Evolutionary conservation across 2,329 filamentous ascomycete genomes (phyloP).

Genomic region (Phyllosticta capitalensis): DNA sequence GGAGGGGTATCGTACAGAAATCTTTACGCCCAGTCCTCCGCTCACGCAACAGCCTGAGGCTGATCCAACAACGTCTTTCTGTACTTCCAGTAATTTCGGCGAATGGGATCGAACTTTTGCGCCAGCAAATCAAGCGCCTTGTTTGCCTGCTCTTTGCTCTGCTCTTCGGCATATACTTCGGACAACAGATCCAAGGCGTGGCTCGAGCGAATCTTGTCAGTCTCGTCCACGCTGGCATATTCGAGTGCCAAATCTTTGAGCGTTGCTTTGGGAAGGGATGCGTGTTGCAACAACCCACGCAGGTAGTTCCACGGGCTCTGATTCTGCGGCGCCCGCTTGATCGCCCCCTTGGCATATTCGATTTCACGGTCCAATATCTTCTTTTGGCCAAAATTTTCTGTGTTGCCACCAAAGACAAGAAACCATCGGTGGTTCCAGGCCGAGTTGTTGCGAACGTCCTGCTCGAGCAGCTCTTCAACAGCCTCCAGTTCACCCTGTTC

Average conservation of each 20-base stretch:
- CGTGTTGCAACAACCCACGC: constrained; percentile 62
- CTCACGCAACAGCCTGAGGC: constrained; percentile 4
- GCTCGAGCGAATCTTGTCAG: constrained; percentile 47
- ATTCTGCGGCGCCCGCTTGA: constrained; percentile 78
- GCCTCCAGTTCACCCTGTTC: constrained; percentile 55
- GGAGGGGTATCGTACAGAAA: constrained; percentile 3
- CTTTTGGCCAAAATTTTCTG: constrained; percentile 32
- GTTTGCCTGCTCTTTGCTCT: constrained; percentile 52
- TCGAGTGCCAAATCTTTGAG: constrained; percentile 45
- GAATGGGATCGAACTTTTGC: constrained; percentile 82
- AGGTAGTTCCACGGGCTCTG: constrained; percentile 92
- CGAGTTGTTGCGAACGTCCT: constrained; percentile 89
- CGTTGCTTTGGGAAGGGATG: constrained; percentile 40
- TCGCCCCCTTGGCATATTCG: constrained; percentile 52
- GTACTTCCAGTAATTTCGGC: constrained; percentile 89
- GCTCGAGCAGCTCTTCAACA: constrained; percentile 61
- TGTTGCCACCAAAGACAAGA: constrained; percentile 61
- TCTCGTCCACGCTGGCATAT: constrained; percentile 42
- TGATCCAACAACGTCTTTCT: constrained; percentile 42
- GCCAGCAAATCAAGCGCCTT: constrained; percentile 64
- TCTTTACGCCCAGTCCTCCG: neutral
- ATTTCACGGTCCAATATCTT: constrained; percentile 66
- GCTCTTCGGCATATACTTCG: constrained; percentile 51
- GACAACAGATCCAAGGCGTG: constrained; percentile 63
- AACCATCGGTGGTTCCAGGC: constrained; percentile 98